Conservation (phyloP, 192 early-diverging fungal genomes). For the Entomortierella beljakovae region DNA sequence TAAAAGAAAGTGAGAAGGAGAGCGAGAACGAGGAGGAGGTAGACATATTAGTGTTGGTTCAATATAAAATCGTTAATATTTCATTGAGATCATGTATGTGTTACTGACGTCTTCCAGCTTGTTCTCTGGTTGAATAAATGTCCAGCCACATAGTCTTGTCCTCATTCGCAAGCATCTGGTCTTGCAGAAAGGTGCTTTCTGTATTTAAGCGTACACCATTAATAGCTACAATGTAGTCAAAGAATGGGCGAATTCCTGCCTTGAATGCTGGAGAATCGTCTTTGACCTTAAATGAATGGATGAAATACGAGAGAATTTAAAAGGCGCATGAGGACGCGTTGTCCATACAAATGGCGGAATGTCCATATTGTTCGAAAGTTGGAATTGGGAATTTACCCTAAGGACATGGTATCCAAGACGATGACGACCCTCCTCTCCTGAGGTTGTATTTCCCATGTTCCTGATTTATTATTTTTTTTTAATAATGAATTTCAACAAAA, state of each 20-base stretch:
- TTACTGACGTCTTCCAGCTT: conserved; percentile 58
- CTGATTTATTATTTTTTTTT: too few species aligned
- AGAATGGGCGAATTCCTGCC: conserved; percentile 78
- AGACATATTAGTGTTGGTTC: too few species aligned
- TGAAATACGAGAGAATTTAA: background rate
- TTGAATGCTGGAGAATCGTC: conserved; percentile 73
- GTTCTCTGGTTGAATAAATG: conserved; percentile 71
- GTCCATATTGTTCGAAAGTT: background rate
- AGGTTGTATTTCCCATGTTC: conserved; percentile 62
- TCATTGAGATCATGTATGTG: too few species aligned
- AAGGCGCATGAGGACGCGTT: conserved; percentile 5
- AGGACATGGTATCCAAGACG: conserved; percentile 76
- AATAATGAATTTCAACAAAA: too few species aligned
- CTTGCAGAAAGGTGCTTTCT: conserved; percentile 56
- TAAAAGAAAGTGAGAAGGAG: background rate
- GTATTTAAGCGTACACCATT: conserved; percentile 64
- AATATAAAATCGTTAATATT: too few species aligned
- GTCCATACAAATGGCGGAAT: background rate
- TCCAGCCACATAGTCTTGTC: conserved; percentile 61
- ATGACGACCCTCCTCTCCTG: conserved; percentile 58
- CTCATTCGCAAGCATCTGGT: conserved; percentile 57
- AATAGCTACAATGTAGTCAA: conserved; percentile 77
- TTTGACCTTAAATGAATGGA: conserved; percentile 59
- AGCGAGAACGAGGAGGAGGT: background rate
- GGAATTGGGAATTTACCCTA: conserved; percentile 55